A percentile compares a stretch with the other conserved stretches of the same genome.
Conservation (phyloP, 2,329 filamentous ascomycete genomes). For the Trichoderma sp. region DNA sequence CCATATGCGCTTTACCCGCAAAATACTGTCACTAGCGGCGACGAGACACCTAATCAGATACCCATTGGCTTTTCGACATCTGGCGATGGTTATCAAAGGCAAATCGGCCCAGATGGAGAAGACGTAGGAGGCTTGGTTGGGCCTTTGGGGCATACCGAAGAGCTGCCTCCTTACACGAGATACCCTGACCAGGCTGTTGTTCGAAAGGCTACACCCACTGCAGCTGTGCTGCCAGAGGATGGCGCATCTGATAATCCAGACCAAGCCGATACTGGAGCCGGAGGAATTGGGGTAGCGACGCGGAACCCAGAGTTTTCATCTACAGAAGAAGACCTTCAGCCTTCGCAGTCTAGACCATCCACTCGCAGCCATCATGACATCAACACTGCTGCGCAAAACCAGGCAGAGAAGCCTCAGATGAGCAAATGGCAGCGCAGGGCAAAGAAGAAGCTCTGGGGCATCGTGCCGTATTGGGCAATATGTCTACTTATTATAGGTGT, state of each 20-base stretch:
- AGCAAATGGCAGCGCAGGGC: conserved; percentile 59
- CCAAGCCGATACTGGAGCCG: conserved; percentile 57
- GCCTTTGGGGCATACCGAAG: conserved; percentile 85
- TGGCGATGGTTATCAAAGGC: conserved; percentile 68
- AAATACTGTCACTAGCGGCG: conserved; percentile 61
- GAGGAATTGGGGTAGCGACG: conserved; percentile 63
- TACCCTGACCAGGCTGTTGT: conserved; percentile 76
- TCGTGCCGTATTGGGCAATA: conserved; percentile 66
- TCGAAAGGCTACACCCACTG: conserved; percentile 51
- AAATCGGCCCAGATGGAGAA: conserved; percentile 78
- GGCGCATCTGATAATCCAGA: conserved; percentile 13
- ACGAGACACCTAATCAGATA: conserved; percentile 55
- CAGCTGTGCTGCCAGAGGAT: conserved; percentile 31
- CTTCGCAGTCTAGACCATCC: conserved; percentile 56
- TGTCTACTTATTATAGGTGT: conserved; percentile 53
- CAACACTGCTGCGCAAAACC: conserved; percentile 52
- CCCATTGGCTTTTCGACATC: conserved; percentile 76
- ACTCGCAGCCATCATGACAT: conserved; percentile 58
- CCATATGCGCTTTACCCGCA: conserved; percentile 88
- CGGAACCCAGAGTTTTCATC: conserved; percentile 66
- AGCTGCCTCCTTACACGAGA: conserved; percentile 86
- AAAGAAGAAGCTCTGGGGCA: conserved; percentile 59
- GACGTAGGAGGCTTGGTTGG: conserved; percentile 87
- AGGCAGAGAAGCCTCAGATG: conserved; percentile 53
- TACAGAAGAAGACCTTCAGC: conserved; percentile 56